Evolutionary conservation across 176 grass and related monocot species (phyloP).

Genomic region (Urochloa ruziziensis): DNA sequence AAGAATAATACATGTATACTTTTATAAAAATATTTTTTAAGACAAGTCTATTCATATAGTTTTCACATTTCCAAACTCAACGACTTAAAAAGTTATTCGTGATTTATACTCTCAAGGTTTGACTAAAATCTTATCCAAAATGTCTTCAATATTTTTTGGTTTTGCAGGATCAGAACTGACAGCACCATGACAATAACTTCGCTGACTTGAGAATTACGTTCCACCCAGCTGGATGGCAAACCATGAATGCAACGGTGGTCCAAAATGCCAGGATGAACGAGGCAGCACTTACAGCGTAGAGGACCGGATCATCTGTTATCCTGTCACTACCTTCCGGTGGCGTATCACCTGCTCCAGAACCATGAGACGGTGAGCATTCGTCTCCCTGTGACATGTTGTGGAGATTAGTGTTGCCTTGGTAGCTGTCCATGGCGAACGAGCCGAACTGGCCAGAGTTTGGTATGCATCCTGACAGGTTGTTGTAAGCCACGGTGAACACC

Average conservation of each 20-base stretch:
- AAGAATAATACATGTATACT: too few relatives aligned
- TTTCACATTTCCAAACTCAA: too few relatives aligned
- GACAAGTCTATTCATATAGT: too few relatives aligned
- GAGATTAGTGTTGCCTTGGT: not conserved
- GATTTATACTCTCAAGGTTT: too few relatives aligned
- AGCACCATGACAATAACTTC: not conserved
- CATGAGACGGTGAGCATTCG: not conserved
- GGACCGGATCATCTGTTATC: not conserved
- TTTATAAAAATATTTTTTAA: too few relatives aligned
- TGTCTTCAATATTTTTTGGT: too few relatives aligned
- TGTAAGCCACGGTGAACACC: not conserved
- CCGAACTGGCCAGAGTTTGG: not conserved
- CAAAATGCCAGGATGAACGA: not conserved
- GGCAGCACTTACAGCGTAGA: not conserved
- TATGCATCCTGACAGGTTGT: conserved; percentile 12
- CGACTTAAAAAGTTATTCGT: too few relatives aligned
- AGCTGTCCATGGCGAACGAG: not conserved
- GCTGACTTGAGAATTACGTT: not conserved
- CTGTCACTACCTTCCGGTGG: not conserved
- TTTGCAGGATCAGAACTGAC: not conserved
- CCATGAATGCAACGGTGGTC: not conserved
- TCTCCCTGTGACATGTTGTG: not conserved
- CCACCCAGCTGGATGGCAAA: not conserved
- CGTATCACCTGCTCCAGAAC: not conserved
- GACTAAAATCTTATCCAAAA: too few relatives aligned